phyloP scores from a whole-genome alignment of 495 filamentous ascomycete species.

The Penicillium arizonense region DNA sequence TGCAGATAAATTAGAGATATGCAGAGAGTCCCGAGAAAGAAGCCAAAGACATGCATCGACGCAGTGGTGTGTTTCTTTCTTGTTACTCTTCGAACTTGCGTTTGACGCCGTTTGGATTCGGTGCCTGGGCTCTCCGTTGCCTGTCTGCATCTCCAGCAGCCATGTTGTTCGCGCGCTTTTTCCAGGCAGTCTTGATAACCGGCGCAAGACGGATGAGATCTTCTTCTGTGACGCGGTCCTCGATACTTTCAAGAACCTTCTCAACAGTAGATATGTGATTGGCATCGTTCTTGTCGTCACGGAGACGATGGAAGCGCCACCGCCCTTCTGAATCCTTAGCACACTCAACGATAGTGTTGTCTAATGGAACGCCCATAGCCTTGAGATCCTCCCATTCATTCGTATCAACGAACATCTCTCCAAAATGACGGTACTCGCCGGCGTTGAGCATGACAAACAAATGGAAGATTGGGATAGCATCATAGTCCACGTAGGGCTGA shows the following conservation, averaged over 20 bases:
- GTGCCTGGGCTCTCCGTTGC: slow-evolving; percentile 22
- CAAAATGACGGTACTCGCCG: slow-evolving; percentile 61
- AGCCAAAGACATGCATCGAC: slow-evolving; percentile 11
- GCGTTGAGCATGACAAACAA: slow-evolving; percentile 56
- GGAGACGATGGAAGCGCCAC: slow-evolving; percentile 84
- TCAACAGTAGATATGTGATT: slow-evolving; percentile 82
- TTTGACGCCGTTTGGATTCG: slow-evolving; percentile 43
- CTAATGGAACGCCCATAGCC: slow-evolving; percentile 61
- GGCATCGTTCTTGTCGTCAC: slow-evolving; percentile 87
- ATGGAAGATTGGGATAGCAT: slow-evolving; percentile 59
- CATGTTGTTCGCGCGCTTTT: slow-evolving; percentile 47
- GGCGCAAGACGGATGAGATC: slow-evolving; percentile 64
- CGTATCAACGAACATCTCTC: slow-evolving; percentile 64
- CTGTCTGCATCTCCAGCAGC: slow-evolving; percentile 24
- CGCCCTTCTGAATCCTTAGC: slow-evolving; percentile 65
- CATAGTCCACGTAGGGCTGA: slow-evolving; percentile 53
- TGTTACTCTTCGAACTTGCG: slow-evolving; percentile 48
- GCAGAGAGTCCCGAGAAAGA: slow-evolving; percentile 5
- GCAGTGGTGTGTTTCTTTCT: slow-evolving; percentile 5
- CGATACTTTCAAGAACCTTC: slow-evolving; percentile 79
- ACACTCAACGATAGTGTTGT: slow-evolving; percentile 87
- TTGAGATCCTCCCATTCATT: slow-evolving; percentile 85
- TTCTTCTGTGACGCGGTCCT: slow-evolving; percentile 66
- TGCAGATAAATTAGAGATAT: slow-evolving; percentile 17
- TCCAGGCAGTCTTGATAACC: slow-evolving; percentile 71